Evolutionary conservation across 257 asterid species (phyloP).

Genomic region (Thymus mandschuricus): DNA sequence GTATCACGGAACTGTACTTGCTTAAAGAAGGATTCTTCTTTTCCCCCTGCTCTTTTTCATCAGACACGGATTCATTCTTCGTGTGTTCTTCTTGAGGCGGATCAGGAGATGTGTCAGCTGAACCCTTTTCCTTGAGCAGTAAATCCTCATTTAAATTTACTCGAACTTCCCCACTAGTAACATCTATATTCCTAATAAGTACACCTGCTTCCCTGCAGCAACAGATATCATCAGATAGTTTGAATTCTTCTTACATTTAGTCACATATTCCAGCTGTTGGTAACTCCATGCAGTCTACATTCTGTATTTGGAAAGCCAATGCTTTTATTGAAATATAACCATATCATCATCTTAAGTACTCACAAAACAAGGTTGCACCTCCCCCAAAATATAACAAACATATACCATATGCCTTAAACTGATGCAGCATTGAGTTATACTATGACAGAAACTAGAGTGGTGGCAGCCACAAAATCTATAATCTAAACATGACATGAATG

Average conservation of each 20-base stretch:
- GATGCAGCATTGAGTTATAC: neutral
- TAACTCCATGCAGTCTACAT: constrained; percentile 14
- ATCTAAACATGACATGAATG: neutral
- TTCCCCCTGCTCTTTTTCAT: constrained; percentile 51
- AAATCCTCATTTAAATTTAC: constrained; percentile 71
- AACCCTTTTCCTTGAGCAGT: constrained; percentile 62
- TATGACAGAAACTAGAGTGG: neutral
- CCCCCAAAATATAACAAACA: neutral
- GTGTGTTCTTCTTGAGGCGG: constrained; percentile 47
- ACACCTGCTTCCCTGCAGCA: constrained; percentile 92
- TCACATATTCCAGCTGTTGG: constrained; percentile 25
- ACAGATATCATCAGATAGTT: constrained; percentile 27
- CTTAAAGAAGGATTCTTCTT: constrained; percentile 47
- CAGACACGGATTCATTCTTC: constrained; percentile 50
- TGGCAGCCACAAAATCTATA: neutral
- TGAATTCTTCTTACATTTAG: constrained; percentile 11
- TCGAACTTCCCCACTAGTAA: constrained; percentile 70
- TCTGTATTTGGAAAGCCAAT: constrained; percentile 20
- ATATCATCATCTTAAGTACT: constrained; percentile 17
- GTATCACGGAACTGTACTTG: constrained; percentile 66
- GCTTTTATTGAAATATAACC: constrained; percentile 7
- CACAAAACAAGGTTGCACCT: constrained; percentile 5
- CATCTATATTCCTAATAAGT: constrained; percentile 74
- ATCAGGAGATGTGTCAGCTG: constrained; percentile 48
- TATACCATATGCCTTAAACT: neutral